Conservation (phyloP, 2,329 filamentous ascomycete genomes). For the Diaporthe citriasiana region DNA sequence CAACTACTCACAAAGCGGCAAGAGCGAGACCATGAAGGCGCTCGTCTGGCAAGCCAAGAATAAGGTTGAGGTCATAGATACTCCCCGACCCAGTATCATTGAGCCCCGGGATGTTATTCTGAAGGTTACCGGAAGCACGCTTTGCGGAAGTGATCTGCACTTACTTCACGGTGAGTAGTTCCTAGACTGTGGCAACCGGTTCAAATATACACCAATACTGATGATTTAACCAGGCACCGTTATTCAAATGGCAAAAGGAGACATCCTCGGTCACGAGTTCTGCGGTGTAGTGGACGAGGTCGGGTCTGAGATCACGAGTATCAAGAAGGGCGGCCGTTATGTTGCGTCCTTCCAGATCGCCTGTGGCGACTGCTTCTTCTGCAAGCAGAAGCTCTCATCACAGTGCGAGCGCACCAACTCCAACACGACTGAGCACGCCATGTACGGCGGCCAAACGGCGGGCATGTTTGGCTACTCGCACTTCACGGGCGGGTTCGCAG, state of each 20-base stretch:
- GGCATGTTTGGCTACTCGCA: constrained; percentile 82
- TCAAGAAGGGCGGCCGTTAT: constrained; percentile 76
- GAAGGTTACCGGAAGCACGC: constrained; percentile 76
- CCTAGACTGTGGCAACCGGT: not conserved
- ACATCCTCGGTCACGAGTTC: constrained; percentile 77
- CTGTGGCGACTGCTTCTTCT: constrained; percentile 80
- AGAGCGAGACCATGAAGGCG: constrained; percentile 80
- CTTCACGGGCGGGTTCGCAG: constrained; percentile 88
- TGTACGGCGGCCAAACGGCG: constrained; percentile 84
- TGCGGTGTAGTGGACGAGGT: constrained; percentile 69
- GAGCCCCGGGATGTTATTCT: constrained; percentile 84
- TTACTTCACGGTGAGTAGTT: constrained; percentile 62
- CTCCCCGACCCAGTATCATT: constrained; percentile 78
- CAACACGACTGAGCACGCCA: constrained; percentile 77
- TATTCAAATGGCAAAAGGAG: constrained; percentile 72
- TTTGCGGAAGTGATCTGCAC: constrained; percentile 72
- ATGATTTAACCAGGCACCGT: constrained; percentile 55
- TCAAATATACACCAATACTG: not conserved
- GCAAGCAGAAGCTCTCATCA: constrained; percentile 82
- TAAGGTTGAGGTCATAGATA: constrained; percentile 77
- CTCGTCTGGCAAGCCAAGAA: constrained; percentile 88
- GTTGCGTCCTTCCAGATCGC: constrained; percentile 92
- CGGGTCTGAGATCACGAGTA: constrained; percentile 66
- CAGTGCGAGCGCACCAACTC: constrained; percentile 86
- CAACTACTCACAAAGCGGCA: constrained; percentile 67